A percentile compares a stretch with the other conserved stretches of the same genome.
phyloP scores from a whole-genome alignment of 2,329 filamentous ascomycete species.

The Neocucurbitaria cava region DNA sequence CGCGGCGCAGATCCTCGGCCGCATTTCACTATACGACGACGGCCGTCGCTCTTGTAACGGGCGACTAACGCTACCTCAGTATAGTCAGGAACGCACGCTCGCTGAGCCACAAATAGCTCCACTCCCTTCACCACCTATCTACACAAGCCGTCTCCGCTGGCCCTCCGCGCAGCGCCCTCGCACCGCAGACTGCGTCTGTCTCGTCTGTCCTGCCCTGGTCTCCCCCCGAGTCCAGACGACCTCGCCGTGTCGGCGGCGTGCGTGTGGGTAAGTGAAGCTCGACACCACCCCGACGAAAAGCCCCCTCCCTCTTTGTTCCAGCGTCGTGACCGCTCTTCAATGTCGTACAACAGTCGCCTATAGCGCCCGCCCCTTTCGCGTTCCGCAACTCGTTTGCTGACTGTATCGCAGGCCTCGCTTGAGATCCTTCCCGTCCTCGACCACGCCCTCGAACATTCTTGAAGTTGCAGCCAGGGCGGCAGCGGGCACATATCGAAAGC shows the following conservation, averaged over 20 bases:
- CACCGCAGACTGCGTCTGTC: neutral
- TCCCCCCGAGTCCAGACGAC: slow-evolving; percentile 12
- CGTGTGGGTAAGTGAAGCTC: slow-evolving; percentile 38
- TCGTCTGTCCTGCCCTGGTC: slow-evolving; percentile 24
- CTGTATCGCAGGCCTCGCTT: slow-evolving; percentile 34
- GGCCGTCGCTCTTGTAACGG: slow-evolving; percentile 23
- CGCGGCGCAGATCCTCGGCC: neutral
- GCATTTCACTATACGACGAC: slow-evolving; percentile 3
- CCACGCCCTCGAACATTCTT: slow-evolving; percentile 11
- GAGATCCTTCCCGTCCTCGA: slow-evolving; percentile 22
- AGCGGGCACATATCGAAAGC: slow-evolving; percentile 4
- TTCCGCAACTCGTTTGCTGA: slow-evolving; percentile 37
- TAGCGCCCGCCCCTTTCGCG: slow-evolving; percentile 38
- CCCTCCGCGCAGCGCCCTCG: slow-evolving; percentile 1
- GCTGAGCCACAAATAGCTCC: slow-evolving; percentile 32
- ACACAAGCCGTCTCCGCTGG: slow-evolving; percentile 2
- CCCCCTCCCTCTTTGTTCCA: slow-evolving; percentile 42
- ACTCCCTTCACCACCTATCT: slow-evolving; percentile 12
- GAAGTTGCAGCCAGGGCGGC: slow-evolving; percentile 8
- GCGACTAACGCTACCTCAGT: slow-evolving; percentile 12
- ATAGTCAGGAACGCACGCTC: slow-evolving; percentile 30
- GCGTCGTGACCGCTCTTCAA: slow-evolving; percentile 37
- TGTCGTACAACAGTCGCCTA: slow-evolving; percentile 44
- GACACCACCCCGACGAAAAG: slow-evolving; percentile 16
- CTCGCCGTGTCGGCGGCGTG: slow-evolving; percentile 8